phyloP scores from a whole-genome alignment of 148 eudicot genomes.

The Persicaria maculosa region DNA sequence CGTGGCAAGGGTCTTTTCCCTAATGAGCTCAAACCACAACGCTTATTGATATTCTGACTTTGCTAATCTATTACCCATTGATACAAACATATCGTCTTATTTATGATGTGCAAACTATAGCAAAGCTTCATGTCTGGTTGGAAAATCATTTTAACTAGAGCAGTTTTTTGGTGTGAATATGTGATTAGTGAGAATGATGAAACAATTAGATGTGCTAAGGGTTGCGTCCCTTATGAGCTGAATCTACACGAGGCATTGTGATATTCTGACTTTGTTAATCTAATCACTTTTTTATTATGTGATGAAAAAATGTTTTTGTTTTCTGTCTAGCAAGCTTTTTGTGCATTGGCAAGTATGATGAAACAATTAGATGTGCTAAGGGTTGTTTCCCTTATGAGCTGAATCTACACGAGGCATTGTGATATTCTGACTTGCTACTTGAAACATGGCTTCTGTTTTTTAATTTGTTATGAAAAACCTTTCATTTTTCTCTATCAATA shows the following conservation, averaged over 20 bases:
- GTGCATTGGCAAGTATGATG: slow-evolving; percentile 38
- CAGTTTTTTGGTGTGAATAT: not conserved
- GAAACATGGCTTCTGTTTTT: too few relatives aligned
- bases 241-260: slow-evolving; percentile 9
- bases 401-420: slow-evolving; percentile 34
- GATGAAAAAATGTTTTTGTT: not conserved
- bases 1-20: slow-evolving; percentile 20
- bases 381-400: slow-evolving; percentile 24
- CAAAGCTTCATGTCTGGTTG: too few relatives aligned
- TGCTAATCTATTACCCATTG: slow-evolving; percentile 10
- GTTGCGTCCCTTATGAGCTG: slow-evolving; percentile 23
- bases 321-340: too few relatives aligned
- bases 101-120: too few relatives aligned
- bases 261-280: too few relatives aligned
- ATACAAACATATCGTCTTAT: too few relatives aligned
- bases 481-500: too few relatives aligned
- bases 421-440: slow-evolving; percentile 20
- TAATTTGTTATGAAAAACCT: too few relatives aligned
- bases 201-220: slow-evolving; percentile 24
- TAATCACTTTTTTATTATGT: not conserved
- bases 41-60: slow-evolving; percentile 33
- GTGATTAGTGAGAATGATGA: slow-evolving; percentile 40
- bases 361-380: slow-evolving; percentile 27
- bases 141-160: too few relatives aligned
- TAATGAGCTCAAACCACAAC: slow-evolving; percentile 23